These are phyloP conservation scores for Paspalum notatum DNA, from an alignment of 176 grass and related monocot genomes.

Conservation along the genomic window DNA sequence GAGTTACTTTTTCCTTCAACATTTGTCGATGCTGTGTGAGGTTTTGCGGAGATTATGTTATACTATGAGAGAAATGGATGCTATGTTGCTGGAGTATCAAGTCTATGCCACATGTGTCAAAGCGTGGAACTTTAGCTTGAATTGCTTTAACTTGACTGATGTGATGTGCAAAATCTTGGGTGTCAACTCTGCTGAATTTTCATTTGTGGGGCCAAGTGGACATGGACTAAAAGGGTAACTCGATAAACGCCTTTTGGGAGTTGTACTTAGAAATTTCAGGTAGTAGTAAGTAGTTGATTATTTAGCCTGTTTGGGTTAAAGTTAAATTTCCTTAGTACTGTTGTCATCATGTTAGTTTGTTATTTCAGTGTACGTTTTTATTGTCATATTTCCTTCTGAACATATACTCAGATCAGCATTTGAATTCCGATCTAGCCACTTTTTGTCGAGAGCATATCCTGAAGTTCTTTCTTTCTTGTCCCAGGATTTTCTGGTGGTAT, in stretches of 20 bases:
- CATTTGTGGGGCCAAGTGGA: not conserved
- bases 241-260: not conserved
- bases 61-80: not conserved
- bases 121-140: not conserved
- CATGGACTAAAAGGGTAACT: not conserved
- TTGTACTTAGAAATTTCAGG: not conserved
- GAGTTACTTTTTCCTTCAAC: not conserved
- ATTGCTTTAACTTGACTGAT: conserved; percentile 6
- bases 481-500: conserved; percentile 51
- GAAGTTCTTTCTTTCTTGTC: conserved; percentile 26
- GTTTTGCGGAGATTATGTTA: not conserved
- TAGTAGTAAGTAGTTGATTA: not conserved
- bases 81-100: not conserved
- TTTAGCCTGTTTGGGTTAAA: not conserved
- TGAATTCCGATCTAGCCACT: conserved; percentile 24
- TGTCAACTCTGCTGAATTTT: not conserved
- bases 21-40: not conserved
- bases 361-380: conserved; percentile 9
- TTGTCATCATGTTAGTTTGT: not conserved
- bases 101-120: not conserved
- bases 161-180: not conserved
- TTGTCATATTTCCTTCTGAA: conserved; percentile 1
- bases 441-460: conserved; percentile 12
- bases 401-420: not conserved
- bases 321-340: not conserved